Base-by-base conservation (phyloP, 2,329 filamentous ascomycete species). In the Dichotomopilus funicola region DNA sequence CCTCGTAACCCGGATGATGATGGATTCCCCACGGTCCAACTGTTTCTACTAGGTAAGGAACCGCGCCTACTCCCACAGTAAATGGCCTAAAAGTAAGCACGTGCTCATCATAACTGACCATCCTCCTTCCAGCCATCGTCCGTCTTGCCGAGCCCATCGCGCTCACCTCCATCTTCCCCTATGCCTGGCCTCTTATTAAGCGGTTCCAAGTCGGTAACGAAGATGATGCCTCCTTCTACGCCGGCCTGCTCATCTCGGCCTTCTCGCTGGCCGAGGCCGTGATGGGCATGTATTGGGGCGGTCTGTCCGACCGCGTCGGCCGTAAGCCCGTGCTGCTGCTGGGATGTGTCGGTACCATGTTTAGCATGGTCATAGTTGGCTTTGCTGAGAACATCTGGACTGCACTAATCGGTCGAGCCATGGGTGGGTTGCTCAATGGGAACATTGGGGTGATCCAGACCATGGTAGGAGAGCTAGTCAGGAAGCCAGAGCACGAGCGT, bases 381-480 rank as follows among this genome's bases (percentile, higher is more conserved):
- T 83, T 96, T 65, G 84, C 91, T 6, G 77, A 81, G 51, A 95
- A 88, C 69, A 89, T 96, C 62, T 92, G 89, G 86, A 72, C 92
- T 56, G 91, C 91, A 12, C 75, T 96, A 45, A 66, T 82, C 35
- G 91, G 90, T 11, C 80, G 91, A 64, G 81, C 85, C 45, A 68
- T 94, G 11, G 91, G 90, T 43, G 91, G 91, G 27, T 77, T 91
- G 10, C 77, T 96, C 54, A 96, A 96, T 70, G 91, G 91, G 57
- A 96, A 96, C 67, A 90, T 95, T 63, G 91, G 88, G 34, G 88
- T 94, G 38, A 89, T 94, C 62, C 87, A 95, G 71, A 95, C 90
- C 13, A 95, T 95, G 88, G 91, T 96, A 11, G 89, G 87, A 34
- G 91, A 96, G 70, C 71, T 96, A 54, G 88, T 95, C 51, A 88